Evolutionary conservation across 352 stramenopile species (phyloP).

Genomic region (Thalassiosira ordinaria): DNA sequence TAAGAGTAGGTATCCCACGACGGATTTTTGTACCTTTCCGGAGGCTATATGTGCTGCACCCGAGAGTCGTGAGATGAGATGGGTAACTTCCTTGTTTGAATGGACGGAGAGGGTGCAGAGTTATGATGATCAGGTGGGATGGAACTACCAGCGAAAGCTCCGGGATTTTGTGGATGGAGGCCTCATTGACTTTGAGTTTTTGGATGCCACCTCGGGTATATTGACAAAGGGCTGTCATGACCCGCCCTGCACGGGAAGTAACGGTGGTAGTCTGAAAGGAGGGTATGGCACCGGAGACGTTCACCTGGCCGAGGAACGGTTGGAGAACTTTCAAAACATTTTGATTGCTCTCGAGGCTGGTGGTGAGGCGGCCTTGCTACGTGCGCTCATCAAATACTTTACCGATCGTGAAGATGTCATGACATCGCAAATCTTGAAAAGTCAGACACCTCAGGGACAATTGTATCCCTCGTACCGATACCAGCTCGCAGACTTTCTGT

Average conservation of each 20-base stretch:
- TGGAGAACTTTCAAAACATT: constrained; percentile 45
- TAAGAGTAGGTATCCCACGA: constrained; percentile 22
- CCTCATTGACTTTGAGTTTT: constrained; percentile 33
- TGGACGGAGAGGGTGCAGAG: constrained; percentile 48
- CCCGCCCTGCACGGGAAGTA: constrained; percentile 50
- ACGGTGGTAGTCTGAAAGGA: constrained; percentile 6
- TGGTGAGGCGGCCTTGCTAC: constrained; percentile 47
- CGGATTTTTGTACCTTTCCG: constrained; percentile 53
- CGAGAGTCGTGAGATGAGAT: constrained; percentile 41
- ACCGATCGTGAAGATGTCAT: constrained; percentile 32
- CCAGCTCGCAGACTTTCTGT: constrained; percentile 53
- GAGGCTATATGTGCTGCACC: constrained; percentile 39
- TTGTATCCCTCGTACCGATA: constrained; percentile 64
- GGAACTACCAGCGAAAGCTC: constrained; percentile 36
- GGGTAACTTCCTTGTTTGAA: constrained; percentile 48
- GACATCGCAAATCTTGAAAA: constrained; percentile 45
- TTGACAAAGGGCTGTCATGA: constrained; percentile 35
- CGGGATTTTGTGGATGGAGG: constrained; percentile 45
- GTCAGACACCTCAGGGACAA: constrained; percentile 55
- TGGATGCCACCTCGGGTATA: constrained; percentile 27
- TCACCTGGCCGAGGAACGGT: constrained; percentile 32
- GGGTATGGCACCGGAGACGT: constrained; percentile 31
- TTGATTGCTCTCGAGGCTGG: constrained; percentile 40
- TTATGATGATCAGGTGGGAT: constrained; percentile 35
- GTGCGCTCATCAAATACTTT: constrained; percentile 51